Conservation (phyloP, 148 eudicot species). For the Heliamphora exappendiculata region DNA sequence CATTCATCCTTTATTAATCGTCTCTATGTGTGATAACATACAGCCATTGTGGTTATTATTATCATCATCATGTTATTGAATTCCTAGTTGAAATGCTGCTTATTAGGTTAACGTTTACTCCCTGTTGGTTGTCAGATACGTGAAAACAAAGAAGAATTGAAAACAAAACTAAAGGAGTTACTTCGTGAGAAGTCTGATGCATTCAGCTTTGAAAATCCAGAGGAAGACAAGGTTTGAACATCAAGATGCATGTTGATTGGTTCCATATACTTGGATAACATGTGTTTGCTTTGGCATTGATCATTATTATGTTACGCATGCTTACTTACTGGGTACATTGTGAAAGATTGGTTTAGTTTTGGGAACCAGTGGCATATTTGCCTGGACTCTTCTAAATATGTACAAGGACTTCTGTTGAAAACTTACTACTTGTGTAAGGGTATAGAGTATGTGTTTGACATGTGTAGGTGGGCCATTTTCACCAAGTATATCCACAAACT, state of each 20-base stretch:
- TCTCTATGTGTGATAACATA: not conserved
- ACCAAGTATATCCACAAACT: no score
- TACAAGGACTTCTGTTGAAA: no score
- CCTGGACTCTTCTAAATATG: no score
- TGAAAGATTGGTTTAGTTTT: no score
- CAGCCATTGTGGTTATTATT: not conserved
- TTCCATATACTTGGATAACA: not conserved
- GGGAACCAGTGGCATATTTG: no score
- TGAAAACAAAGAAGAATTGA: constrained; percentile 85
- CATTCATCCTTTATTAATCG: not conserved
- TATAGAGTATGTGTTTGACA: no score
- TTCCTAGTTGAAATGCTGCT: not conserved
- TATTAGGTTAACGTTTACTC: constrained; percentile 6
- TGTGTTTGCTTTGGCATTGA: not conserved
- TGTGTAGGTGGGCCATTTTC: no score
- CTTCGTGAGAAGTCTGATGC: constrained; percentile 81
- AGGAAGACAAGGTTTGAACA: constrained; percentile 79
- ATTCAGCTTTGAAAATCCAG: constrained; percentile 57
- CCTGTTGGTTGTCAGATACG: constrained; percentile 30
- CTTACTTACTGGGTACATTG: no score
- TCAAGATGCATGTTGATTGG: not conserved
- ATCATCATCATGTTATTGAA: not conserved
- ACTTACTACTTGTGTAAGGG: no score
- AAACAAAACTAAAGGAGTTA: constrained; percentile 64
- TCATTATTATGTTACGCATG: no score